phyloP scores from a whole-genome alignment of 108 stramenopile genomes.

The Bacterosira constricta region DNA sequence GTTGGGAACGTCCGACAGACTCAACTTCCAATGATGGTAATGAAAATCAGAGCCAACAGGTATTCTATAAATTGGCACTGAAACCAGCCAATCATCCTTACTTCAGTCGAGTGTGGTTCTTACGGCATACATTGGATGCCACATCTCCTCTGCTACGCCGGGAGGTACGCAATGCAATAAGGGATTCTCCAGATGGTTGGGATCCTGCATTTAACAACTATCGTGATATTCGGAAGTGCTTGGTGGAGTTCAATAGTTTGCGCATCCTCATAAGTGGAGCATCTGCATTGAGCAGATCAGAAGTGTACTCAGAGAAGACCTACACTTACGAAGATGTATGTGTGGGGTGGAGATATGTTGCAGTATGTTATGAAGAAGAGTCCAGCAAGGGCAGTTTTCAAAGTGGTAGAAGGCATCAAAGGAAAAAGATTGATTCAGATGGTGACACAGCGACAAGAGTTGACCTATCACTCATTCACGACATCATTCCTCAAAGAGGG shows the following conservation, averaged over 20 bases:
- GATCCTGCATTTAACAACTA: constrained; percentile 27
- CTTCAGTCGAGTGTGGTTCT: constrained; percentile 33
- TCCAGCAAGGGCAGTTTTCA: background rate
- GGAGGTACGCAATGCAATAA: constrained; percentile 5
- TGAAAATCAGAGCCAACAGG: constrained; percentile 5
- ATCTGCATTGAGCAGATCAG: constrained; percentile 20
- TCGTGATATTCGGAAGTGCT: constrained; percentile 11
- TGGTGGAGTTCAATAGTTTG: constrained; percentile 31
- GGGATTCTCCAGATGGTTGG: constrained; percentile 20
- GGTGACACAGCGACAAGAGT: no score
- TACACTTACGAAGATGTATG: constrained; percentile 33
- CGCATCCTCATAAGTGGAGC: constrained; percentile 27
- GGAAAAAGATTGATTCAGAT: no score
- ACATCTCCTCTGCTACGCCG: constrained; percentile 23
- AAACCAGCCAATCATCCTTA: constrained; percentile 27
- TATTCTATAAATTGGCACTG: constrained; percentile 17
- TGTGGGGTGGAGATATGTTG: constrained; percentile 32
- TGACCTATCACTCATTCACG: constrained; percentile 32
- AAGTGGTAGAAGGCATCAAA: background rate
- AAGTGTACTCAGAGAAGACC: constrained; percentile 26
- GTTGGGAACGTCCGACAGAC: background rate
- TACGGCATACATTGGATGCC: constrained; percentile 29
- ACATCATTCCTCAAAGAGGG: constrained; percentile 29
- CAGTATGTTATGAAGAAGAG: constrained; percentile 23
- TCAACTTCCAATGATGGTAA: background rate